phyloP scores from a whole-genome alignment of 2,329 filamentous ascomycete genomes.

The Domatiomyces catenatus region DNA sequence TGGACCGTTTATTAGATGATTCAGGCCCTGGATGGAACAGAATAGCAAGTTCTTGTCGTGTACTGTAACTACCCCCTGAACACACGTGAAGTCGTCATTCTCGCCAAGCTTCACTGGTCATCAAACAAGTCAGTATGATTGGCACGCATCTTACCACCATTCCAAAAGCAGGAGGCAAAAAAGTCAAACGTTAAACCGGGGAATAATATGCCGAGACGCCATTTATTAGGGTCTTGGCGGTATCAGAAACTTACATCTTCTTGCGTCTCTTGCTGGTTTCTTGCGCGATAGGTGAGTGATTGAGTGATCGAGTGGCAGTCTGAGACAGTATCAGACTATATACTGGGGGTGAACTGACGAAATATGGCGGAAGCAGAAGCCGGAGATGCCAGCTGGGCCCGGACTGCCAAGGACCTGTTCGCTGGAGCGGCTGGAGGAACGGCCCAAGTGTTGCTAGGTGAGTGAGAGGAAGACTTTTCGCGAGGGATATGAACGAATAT shows the following conservation, averaged over 20 bases:
- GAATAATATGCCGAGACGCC: too few species aligned
- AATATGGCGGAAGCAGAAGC: slow-evolving; percentile 8
- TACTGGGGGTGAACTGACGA: not conserved
- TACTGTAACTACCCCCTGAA: too few species aligned
- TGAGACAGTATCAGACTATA: not conserved
- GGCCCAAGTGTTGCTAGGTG: slow-evolving; percentile 86
- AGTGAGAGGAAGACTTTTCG: slow-evolving; percentile 22
- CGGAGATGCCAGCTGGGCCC: slow-evolving; percentile 29
- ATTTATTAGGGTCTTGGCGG: not conserved
- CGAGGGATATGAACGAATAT: not conserved
- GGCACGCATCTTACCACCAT: too few species aligned
- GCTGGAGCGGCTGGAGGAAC: slow-evolving; percentile 82
- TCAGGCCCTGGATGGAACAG: too few species aligned
- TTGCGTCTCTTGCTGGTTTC: not conserved
- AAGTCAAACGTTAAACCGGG: too few species aligned
- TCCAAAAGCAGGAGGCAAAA: too few species aligned
- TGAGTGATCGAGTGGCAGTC: not conserved
- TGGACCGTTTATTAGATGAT: too few species aligned
- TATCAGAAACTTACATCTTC: not conserved
- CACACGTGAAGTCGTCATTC: too few species aligned
- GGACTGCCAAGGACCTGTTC: slow-evolving; percentile 76
- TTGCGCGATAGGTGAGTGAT: not conserved
- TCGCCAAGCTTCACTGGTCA: too few species aligned
- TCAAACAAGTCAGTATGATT: too few species aligned
- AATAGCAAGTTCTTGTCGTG: too few species aligned